A percentile compares a stretch with the other conserved stretches of the same genome.
phyloP scores from a whole-genome alignment of 495 filamentous ascomycete genomes.

The Paragyromitra xinjiangensis region DNA sequence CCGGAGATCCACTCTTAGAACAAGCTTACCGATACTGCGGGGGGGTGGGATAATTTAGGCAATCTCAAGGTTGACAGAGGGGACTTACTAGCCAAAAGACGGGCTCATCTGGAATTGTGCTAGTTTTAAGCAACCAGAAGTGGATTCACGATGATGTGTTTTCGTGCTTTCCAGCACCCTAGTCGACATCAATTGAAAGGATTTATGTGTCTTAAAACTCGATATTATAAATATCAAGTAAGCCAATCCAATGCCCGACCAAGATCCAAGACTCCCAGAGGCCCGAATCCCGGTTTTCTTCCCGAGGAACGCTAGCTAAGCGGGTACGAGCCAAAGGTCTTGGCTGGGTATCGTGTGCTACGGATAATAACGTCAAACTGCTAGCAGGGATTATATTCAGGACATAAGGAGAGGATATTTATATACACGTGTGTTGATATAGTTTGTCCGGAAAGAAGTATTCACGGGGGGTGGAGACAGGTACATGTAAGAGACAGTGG shows the following conservation, averaged over 20 bases:
- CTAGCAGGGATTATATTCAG: neutral
- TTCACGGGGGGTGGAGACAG: no score
- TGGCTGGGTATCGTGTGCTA: constrained; percentile 7
- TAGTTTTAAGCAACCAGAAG: neutral
- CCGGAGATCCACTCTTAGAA: neutral
- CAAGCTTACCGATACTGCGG: neutral
- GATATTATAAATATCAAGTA: neutral
- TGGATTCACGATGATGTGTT: neutral
- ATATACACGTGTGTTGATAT: neutral
- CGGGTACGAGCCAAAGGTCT: neutral
- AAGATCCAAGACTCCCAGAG: neutral
- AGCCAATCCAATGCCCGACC: no score
- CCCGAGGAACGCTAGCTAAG: constrained; percentile 14
- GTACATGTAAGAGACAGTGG: neutral
- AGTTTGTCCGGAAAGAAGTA: no score
- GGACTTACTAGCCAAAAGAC: neutral
- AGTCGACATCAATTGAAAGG: neutral
- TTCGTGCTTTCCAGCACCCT: neutral
- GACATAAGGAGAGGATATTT: no score
- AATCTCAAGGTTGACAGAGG: neutral
- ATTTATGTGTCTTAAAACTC: neutral
- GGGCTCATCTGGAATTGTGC: neutral
- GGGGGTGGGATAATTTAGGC: neutral
- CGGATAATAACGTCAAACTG: constrained; percentile 15
- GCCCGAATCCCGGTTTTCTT: constrained; percentile 21